Evolutionary conservation across 768 basidiomycete species (phyloP).

Genomic region (Mycena rebaudengoi): DNA sequence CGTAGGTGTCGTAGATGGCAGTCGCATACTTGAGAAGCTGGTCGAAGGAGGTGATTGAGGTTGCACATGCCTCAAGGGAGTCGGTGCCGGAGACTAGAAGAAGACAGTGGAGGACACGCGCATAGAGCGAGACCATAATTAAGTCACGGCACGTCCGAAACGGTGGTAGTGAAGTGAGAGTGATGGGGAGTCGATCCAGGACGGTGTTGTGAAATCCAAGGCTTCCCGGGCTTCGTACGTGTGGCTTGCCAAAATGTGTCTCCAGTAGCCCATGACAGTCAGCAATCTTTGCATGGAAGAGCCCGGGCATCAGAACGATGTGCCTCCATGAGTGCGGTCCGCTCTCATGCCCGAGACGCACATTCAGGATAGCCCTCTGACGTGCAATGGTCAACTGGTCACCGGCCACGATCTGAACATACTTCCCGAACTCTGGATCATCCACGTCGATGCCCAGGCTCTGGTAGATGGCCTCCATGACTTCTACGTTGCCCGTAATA

Average conservation of each 20-base stretch:
- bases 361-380: constrained; percentile 10
- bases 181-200: constrained; percentile 35
- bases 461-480: constrained; percentile 18
- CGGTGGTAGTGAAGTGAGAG: constrained; percentile 34
- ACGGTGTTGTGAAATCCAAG: constrained; percentile 29
- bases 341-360: constrained; percentile 23
- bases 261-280: constrained; percentile 27
- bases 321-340: constrained; percentile 6
- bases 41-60: not conserved
- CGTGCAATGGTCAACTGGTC: constrained; percentile 29
- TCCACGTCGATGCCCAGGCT: constrained; percentile 7
- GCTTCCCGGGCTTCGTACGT: constrained; percentile 18
- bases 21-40: not conserved
- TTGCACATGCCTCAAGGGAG: constrained; percentile 16
- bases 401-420: constrained; percentile 24
- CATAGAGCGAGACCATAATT: constrained; percentile 38
- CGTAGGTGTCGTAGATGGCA: constrained; percentile 3
- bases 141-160: constrained; percentile 39
- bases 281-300: constrained; percentile 29
- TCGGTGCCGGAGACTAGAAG: constrained; percentile 23
- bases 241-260: constrained; percentile 26
- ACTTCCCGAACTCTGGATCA: constrained; percentile 3
- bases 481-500: constrained; percentile 28
- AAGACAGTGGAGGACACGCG: constrained; percentile 36
- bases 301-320: constrained; percentile 25